phyloP scores from a whole-genome alignment of 208 protist genomes.

The Leishmania turanica region DNA sequence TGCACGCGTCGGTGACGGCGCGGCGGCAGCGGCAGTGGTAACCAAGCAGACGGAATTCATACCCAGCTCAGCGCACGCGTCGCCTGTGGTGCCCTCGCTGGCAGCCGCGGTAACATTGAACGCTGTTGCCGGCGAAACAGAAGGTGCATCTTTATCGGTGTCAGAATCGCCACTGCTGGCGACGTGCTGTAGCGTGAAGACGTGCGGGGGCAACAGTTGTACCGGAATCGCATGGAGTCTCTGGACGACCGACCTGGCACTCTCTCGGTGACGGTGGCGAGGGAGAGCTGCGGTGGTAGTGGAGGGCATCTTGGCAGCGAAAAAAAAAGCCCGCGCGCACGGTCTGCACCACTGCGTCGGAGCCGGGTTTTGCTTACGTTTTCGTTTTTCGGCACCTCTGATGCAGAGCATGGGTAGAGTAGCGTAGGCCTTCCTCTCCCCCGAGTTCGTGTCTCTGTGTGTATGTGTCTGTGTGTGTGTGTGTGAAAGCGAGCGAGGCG shows the following conservation, averaged over 20 bases:
- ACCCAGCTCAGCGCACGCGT: conserved; percentile 13
- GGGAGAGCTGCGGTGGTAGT: background rate
- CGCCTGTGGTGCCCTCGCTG: background rate
- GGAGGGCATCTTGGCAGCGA: background rate
- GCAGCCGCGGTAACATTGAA: background rate
- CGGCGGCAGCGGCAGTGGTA: background rate
- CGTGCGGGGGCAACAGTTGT: conserved; percentile 39
- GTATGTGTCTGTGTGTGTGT: background rate
- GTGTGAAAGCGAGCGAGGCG: background rate
- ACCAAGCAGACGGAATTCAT: conserved; percentile 21
- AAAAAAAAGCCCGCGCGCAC: background rate
- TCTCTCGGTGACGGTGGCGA: conserved; percentile 37
- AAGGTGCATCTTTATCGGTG: background rate
- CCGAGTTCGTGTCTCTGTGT: background rate
- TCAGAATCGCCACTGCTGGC: too few relatives aligned
- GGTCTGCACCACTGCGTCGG: background rate
- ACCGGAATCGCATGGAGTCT: conserved; percentile 52
- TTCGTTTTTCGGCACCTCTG: background rate
- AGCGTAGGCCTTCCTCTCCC: background rate
- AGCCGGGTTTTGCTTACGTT: background rate
- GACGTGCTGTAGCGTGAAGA: conserved; percentile 15
- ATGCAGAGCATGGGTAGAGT: background rate
- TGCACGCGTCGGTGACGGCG: background rate
- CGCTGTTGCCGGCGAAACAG: background rate
- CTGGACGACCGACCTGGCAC: conserved; percentile 46